Base-by-base conservation (phyloP, 371 early-diverging fungal species). In the Mortierella sp. region DNA sequence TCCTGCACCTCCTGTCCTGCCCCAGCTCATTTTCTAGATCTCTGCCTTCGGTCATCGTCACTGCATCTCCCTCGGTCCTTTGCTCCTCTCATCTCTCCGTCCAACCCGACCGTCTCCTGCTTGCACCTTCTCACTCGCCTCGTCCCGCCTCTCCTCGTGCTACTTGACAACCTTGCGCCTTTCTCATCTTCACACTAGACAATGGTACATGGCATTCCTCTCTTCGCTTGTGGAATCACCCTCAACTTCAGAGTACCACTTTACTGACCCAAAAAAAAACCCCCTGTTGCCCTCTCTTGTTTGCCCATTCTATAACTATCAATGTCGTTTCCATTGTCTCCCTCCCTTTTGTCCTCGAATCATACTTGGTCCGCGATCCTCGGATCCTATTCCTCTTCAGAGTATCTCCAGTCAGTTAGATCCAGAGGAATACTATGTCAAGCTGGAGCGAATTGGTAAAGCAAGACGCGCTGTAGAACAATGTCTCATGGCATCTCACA, bases 381-480 rank as follows among this genome's bases (percentile, higher is more conserved):
- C n/a, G n/a, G n/a, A n/a, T n/a, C n/a, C 5, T 14, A 34, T 28
- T 10, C 41, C 38, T 21, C 19, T 23, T 19, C 28, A 71, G 71
- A 71, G 71, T 56, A 53, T 60, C 14, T 64, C 68, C 24, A 61
- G 57, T 59, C 71, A 67, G 34, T 56, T 78, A 53, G 82, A 81
- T 63, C 71, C 71, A 41, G 78, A 80, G 47, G 81, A 78, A 31
- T 65, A 68, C 41, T 72, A 71, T 43, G 68, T 59, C 47, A 67
- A 65, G 61, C 66, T 64, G 38, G 70, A 72, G 52, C 61, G 72
- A 21, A 72, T 72, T 27, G 72, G 72, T 72, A 72, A 58, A 4
- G 24, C 12, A 28, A n/a, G 23, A 43, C 49, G 13, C 46, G 34
- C 13, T 14, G 18, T 26, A n/a, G n/a, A n/a, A n/a, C n/a, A n/a